Evolutionary conservation across 2,329 filamentous ascomycete species (phyloP).

Genomic region (Orbilia blumenaviensis): DNA sequence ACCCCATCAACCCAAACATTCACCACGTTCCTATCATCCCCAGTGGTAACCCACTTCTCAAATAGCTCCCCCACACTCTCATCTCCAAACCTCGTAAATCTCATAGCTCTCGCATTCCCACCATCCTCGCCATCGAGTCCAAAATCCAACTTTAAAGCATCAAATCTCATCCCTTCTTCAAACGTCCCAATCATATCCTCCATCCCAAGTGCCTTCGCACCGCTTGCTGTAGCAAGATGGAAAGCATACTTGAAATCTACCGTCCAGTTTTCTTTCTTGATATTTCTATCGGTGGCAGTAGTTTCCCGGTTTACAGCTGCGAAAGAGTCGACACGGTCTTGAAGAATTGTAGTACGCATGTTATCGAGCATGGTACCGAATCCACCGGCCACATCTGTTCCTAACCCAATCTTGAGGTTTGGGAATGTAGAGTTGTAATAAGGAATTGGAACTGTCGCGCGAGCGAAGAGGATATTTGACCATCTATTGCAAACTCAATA

Average conservation of each 20-base stretch:
- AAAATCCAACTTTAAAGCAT: constrained; percentile 55
- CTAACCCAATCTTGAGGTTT: constrained; percentile 55
- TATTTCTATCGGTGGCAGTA: background rate
- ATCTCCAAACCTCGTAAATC: constrained; percentile 40
- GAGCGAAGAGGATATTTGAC: constrained; percentile 57
- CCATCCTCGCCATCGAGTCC: constrained; percentile 20
- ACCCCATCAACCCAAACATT: constrained; percentile 56
- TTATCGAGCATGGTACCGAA: constrained; percentile 54
- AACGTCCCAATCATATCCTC: constrained; percentile 54
- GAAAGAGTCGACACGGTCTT: constrained; percentile 56
- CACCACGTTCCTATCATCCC: constrained; percentile 53
- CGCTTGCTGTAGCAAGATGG: constrained; percentile 56
- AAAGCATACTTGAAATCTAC: constrained; percentile 56
- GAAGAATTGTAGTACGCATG: constrained; percentile 55
- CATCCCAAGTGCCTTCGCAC: constrained; percentile 55
- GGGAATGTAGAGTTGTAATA: constrained; percentile 39
- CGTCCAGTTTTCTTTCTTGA: constrained; percentile 35
- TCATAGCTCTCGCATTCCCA: constrained; percentile 20
- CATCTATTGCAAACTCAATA: constrained; percentile 16
- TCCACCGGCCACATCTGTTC: constrained; percentile 57
- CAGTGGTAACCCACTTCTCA: constrained; percentile 53
- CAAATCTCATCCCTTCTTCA: constrained; percentile 57
- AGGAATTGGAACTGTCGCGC: constrained; percentile 56
- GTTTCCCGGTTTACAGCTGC: constrained; percentile 22
- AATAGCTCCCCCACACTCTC: constrained; percentile 48